Evolutionary conservation across 192 early-diverging fungal genomes (phyloP).

Genomic region (Spinellus fusiger): DNA sequence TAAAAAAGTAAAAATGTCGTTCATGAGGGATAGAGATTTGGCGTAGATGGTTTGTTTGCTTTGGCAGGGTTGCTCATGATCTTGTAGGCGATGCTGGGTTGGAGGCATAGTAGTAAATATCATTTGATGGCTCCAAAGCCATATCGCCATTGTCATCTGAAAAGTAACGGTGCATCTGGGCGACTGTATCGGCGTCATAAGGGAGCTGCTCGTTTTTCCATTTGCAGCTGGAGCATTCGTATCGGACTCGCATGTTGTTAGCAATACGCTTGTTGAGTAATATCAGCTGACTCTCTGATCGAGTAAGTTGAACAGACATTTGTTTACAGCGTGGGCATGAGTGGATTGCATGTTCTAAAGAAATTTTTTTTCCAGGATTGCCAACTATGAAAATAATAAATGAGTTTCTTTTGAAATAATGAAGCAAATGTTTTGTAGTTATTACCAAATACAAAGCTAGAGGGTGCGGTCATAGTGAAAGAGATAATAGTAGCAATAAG

Average conservation of each 20-base stretch:
- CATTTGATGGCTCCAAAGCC: neutral
- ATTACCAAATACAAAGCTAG: too few species aligned
- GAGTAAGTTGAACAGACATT: slow-evolving; percentile 24
- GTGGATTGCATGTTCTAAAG: slow-evolving; percentile 25
- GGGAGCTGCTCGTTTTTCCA: slow-evolving; percentile 28
- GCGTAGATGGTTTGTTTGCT: too few species aligned
- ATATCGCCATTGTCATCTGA: neutral
- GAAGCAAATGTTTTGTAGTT: too few species aligned
- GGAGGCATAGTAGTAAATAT: neutral
- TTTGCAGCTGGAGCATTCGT: slow-evolving; percentile 28
- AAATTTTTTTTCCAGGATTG: slow-evolving; percentile 24
- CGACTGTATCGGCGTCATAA: neutral
- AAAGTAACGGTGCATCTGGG: neutral
- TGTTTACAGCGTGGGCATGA: slow-evolving; percentile 33
- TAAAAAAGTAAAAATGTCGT: too few species aligned
- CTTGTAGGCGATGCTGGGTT: neutral
- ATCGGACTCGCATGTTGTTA: slow-evolving; percentile 24
- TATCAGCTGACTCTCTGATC: slow-evolving; percentile 25
- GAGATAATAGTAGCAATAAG: too few species aligned
- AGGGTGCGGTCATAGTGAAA: too few species aligned
- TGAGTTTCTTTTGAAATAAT: too few species aligned
- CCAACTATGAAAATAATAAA: slow-evolving; percentile 18
- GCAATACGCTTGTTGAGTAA: slow-evolving; percentile 26
- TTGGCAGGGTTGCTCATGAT: neutral
- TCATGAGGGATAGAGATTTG: too few species aligned